These are phyloP conservation scores for Trametes elegans DNA, from an alignment of 768 basidiomycete species.

Conservation along the genomic window DNA sequence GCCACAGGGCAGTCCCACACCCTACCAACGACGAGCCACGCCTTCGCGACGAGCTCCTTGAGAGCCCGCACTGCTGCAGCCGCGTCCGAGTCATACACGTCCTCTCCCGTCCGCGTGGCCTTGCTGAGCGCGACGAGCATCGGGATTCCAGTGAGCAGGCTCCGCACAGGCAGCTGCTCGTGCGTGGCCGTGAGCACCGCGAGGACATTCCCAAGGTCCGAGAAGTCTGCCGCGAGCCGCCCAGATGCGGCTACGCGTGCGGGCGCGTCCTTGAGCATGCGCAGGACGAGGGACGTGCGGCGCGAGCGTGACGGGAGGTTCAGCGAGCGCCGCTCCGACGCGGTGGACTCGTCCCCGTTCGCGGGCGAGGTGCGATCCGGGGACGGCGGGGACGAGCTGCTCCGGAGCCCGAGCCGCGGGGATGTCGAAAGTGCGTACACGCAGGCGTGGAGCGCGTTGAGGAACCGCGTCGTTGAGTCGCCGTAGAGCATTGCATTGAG, in stretches of 20 bases:
- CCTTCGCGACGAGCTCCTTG: constrained; percentile 57
- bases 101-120: constrained; percentile 44
- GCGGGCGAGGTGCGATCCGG: constrained; percentile 27
- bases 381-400: constrained; percentile 41
- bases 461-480: constrained; percentile 65
- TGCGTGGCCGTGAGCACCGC: constrained; percentile 67
- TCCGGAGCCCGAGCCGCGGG: constrained; percentile 51
- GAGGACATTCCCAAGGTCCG: constrained; percentile 74
- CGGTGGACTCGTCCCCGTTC: constrained; percentile 28
- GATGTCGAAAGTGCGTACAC: constrained; percentile 77
- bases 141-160: constrained; percentile 74
- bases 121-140: constrained; percentile 79
- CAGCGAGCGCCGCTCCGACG: constrained; percentile 45
- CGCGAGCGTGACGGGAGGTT: constrained; percentile 46
- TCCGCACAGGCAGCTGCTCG: constrained; percentile 70
- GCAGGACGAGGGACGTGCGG: constrained; percentile 55
- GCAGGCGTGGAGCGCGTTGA: constrained; percentile 80
- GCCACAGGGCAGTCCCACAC: constrained; percentile 68
- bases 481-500: constrained; percentile 52
- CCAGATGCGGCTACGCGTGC: constrained; percentile 41
- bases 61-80: constrained; percentile 49
- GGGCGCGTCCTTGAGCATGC: constrained; percentile 49
- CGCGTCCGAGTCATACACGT: constrained; percentile 35
- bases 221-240: constrained; percentile 51
- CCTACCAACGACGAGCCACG: constrained; percentile 68